Percentiles rank a stretch among this genome's conserved stretches.
These are phyloP conservation scores for Colletotrichum truncatum DNA, from an alignment of 2,329 filamentous ascomycete species.

Conservation along the genomic window DNA sequence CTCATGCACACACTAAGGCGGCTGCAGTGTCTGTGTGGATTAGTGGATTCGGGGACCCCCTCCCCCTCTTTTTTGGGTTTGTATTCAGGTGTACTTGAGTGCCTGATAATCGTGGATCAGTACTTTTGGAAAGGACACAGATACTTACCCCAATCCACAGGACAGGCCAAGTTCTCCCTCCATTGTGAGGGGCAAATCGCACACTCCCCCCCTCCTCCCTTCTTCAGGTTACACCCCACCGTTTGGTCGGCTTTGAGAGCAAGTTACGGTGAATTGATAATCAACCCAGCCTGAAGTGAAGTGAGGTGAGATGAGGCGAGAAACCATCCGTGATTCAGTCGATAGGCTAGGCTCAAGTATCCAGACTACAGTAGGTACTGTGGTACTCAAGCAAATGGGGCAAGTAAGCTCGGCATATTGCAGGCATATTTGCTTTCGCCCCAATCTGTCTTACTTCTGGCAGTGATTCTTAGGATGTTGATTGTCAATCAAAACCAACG, in stretches of 20 bases:
- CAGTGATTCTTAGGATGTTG: neutral
- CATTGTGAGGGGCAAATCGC: slow-evolving; percentile 28
- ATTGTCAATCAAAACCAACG: slow-evolving; percentile 3
- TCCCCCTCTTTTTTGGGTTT: neutral
- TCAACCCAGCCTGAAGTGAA: slow-evolving; percentile 6
- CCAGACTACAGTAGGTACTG: neutral
- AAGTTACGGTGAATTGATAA: slow-evolving; percentile 28
- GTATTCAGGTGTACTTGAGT: neutral
- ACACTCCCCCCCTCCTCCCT: slow-evolving; percentile 6
- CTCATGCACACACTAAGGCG: slow-evolving; percentile 30
- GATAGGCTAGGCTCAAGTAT: neutral
- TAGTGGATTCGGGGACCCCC: slow-evolving; percentile 8
- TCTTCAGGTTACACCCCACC: slow-evolving; percentile 10
- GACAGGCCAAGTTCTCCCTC: slow-evolving; percentile 5
- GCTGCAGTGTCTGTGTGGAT: slow-evolving; percentile 18
- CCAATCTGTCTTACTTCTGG: neutral
- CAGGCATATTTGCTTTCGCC: neutral
- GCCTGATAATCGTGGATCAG: neutral
- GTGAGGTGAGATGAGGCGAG: neutral
- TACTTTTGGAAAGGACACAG: neutral
- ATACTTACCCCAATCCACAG: slow-evolving; percentile 27
- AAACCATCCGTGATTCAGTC: neutral
- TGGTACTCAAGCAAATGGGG: too few species aligned
- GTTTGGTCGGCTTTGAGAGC: neutral
- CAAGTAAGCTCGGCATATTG: slow-evolving; percentile 12